A percentile compares a stretch with the other conserved stretches of the same genome.
Evolutionary conservation across 768 basidiomycete species (phyloP).

Genomic region (Mycena vulgaris): DNA sequence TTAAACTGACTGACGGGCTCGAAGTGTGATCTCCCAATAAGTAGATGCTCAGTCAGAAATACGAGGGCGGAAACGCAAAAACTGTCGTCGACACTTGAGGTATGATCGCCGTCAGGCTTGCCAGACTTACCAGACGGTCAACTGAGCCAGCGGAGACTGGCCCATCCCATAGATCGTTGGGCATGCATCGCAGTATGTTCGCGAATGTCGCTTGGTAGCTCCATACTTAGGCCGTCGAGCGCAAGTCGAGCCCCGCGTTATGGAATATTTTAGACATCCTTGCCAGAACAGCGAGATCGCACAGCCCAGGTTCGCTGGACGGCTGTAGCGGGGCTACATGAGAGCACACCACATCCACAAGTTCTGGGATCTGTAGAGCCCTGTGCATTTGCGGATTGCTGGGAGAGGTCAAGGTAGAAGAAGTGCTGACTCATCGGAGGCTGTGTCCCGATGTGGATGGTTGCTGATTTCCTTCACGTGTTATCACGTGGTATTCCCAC

Average conservation of each 20-base stretch:
- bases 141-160: neutral
- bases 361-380: neutral
- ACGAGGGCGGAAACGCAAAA: too few species aligned
- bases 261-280: neutral
- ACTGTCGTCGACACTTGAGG: neutral
- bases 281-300: neutral
- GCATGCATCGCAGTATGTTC: constrained; percentile 5
- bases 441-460: too few species aligned
- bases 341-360: neutral
- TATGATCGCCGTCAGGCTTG: neutral
- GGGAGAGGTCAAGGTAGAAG: too few species aligned
- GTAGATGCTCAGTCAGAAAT: too few species aligned
- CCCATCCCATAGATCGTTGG: neutral
- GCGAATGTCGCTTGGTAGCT: neutral
- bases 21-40: too few species aligned
- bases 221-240: neutral
- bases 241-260: neutral
- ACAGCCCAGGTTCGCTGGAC: neutral
- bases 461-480: too few species aligned
- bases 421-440: too few species aligned
- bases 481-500: too few species aligned
- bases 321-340: neutral
- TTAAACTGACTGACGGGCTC: too few species aligned
- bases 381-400: neutral
- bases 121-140: neutral